Conservation (phyloP, 495 filamentous ascomycete genomes). For the Daldinia bambusicola region DNA sequence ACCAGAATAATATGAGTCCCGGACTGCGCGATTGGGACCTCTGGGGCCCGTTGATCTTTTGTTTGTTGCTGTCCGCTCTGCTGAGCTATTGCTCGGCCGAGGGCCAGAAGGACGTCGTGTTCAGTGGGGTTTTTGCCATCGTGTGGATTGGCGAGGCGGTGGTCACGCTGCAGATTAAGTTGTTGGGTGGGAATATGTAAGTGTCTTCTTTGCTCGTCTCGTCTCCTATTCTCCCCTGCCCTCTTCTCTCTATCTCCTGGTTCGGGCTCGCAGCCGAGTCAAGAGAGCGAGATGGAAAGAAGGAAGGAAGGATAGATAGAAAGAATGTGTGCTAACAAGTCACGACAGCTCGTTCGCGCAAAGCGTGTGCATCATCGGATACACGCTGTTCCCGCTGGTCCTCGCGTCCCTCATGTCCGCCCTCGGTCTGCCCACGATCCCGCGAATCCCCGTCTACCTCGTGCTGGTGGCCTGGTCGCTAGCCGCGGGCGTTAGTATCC, state of each 20-base stretch:
- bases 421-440: constrained; percentile 76
- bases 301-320: too few species aligned
- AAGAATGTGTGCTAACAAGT: constrained; percentile 2
- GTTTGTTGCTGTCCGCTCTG: constrained; percentile 84
- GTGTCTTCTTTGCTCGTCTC: constrained; percentile 45
- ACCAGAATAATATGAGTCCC: constrained; percentile 82
- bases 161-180: constrained; percentile 97
- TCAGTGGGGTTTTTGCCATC: constrained; percentile 93
- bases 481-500: constrained; percentile 93
- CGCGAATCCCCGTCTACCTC: constrained; percentile 88
- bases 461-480: constrained; percentile 90
- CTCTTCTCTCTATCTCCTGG: too few species aligned
- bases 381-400: constrained; percentile 98
- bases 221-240: background rate
- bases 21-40: constrained; percentile 96
- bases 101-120: constrained; percentile 85
- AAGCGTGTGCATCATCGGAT: constrained; percentile 96
- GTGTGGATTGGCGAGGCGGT: constrained; percentile 98
- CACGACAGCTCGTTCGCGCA: constrained; percentile 89
- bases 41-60: constrained; percentile 96
- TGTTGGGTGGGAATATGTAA: constrained; percentile 97
- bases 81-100: constrained; percentile 78
- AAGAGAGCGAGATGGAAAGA: background rate
- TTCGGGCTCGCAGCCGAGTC: background rate
- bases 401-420: constrained; percentile 91